These are phyloP conservation scores for Paramecium tetraurelia DNA, from an alignment of 73 alveolate species.

Conservation along the genomic window DNA sequence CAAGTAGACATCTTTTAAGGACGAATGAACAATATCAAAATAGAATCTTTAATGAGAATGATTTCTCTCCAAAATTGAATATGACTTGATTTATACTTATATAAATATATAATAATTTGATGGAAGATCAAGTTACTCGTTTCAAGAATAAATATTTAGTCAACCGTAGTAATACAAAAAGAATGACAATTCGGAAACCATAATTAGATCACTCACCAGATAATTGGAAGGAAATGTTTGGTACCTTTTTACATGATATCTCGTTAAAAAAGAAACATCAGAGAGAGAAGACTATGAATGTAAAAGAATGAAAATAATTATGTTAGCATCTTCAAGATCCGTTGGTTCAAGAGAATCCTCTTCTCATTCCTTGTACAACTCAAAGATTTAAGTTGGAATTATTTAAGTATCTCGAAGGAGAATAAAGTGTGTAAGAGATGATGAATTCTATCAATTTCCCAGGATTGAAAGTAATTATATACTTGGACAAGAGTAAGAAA, in stretches of 20 bases:
- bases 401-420: slow-evolving; percentile 11
- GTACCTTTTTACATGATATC: neutral
- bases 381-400: slow-evolving; percentile 21
- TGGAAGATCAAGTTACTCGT: neutral
- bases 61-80: neutral
- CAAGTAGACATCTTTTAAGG: neutral
- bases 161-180: neutral
- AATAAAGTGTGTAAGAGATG: neutral
- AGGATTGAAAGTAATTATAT: neutral
- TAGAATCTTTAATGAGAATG: neutral
- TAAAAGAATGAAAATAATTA: neutral
- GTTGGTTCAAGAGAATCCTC: neutral
- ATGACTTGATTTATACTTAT: neutral
- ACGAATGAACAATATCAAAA: neutral
- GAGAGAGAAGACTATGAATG: neutral
- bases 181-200: neutral
- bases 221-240: slow-evolving; percentile 28
- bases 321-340: slow-evolving; percentile 23
- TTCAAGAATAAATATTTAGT: neutral
- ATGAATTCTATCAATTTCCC: slow-evolving; percentile 28
- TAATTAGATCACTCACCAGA: neutral
- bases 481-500: neutral
- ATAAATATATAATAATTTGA: neutral
- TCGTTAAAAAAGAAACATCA: neutral
- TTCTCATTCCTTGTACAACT: neutral